Percentiles rank a stretch among this genome's conserved stretches.
Conservation (phyloP, 2,329 filamentous ascomycete genomes). For the Pyrenochaeta sp. region DNA sequence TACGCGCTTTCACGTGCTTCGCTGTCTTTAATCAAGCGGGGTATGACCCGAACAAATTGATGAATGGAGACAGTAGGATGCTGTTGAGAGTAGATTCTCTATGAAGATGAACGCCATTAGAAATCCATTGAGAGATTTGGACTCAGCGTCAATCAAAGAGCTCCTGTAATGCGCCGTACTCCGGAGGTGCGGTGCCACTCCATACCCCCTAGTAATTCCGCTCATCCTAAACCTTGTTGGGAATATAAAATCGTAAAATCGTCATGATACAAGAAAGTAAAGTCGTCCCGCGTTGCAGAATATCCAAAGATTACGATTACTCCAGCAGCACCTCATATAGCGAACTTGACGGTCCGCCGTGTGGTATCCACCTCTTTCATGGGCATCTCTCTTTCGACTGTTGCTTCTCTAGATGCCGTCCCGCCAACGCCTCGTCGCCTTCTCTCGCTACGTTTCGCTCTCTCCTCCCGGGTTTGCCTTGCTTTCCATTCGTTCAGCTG, state of each 20-base stretch:
- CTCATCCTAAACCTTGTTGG: slow-evolving; percentile 6
- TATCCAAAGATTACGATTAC: slow-evolving; percentile 28
- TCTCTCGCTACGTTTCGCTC: slow-evolving; percentile 64
- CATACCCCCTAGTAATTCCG: slow-evolving; percentile 8
- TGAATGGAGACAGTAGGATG: background rate
- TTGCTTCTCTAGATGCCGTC: slow-evolving; percentile 37
- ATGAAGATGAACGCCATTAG: background rate
- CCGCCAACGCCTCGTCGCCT: slow-evolving; percentile 49
- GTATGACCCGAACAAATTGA: background rate
- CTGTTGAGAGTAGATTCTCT: slow-evolving; percentile 1
- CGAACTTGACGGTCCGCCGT: slow-evolving; percentile 44
- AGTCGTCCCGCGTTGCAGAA: background rate
- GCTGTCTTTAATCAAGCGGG: background rate
- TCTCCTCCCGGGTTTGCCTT: slow-evolving; percentile 66
- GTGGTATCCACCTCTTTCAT: slow-evolving; percentile 19
- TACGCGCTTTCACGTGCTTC: slow-evolving; percentile 14
- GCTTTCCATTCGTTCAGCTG: slow-evolving; percentile 68
- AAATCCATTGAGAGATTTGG: background rate
- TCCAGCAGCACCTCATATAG: slow-evolving; percentile 25
- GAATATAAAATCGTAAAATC: slow-evolving; percentile 30
- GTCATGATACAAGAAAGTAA: slow-evolving; percentile 21
- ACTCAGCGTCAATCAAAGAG: slow-evolving; percentile 1
- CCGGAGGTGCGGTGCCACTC: slow-evolving; percentile 7
- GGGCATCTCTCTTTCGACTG: slow-evolving; percentile 38
- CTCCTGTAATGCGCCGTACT: slow-evolving; percentile 12